Base-by-base conservation (phyloP, 805 yeast genomes). In the Spathaspora sp. region DNA sequence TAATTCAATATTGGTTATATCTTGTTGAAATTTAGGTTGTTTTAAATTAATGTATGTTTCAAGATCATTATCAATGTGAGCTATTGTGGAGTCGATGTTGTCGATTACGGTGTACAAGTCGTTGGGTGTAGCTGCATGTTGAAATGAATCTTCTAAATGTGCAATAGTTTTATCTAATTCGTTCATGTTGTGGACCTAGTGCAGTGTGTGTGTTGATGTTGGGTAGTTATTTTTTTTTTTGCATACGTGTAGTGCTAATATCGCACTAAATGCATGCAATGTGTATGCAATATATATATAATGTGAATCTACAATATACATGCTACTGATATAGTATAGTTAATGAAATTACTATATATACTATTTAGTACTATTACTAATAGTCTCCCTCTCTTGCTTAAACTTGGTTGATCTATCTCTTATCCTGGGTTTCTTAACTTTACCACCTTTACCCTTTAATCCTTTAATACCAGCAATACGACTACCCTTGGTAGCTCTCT, bases 401-500 rank as follows among this genome's bases (percentile, higher is more conserved):
- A 81, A 81, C 52, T 69, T 75, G 42, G 79, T 70, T 16, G 82
- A 73, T 61, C 88, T 72, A 40, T 78, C 81, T 55, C 83, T 73
- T 52, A 79, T 75, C 64, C 87, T 71, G 16, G 86, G 85, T 66
- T 83, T 83, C 71, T 80, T 81, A 45, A 68, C 73, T 45, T 66
- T 64, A 20, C 67, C 70, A 38, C 73, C 69, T 35, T 35, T 35
- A 35, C 40, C 17, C 55, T 65, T 63, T 58, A 81, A 82, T 51
- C 81, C 82, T 66, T 83, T 79, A 57, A 85, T 72, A 23, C 92
- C 89, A 28, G 75, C 76, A 32, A 83, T 77, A 51, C 70, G 73
- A 49, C 75, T 81, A 26, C 89, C 91, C 67, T 86, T 86, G 52
- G 74, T 70, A 14, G 97, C 91, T 73, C 96, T 82, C 50, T 79